Conservation (phyloP, 2,329 filamentous ascomycete species). For the Neonectria sp. region DNA sequence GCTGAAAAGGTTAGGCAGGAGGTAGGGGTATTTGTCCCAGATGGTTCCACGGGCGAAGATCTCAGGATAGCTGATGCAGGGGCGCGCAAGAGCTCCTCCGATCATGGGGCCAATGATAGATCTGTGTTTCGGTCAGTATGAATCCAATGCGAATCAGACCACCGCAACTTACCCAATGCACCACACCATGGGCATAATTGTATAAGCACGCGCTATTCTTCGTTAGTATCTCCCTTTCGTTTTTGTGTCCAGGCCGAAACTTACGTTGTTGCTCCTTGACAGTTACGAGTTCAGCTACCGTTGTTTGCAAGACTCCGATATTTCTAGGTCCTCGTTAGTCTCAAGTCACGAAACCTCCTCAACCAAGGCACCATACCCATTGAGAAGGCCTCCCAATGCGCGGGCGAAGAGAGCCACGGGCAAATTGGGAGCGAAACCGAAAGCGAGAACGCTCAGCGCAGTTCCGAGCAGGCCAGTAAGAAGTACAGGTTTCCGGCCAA, state of each 20-base stretch:
- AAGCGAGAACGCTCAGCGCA: conserved; percentile 91
- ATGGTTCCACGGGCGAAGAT: conserved; percentile 81
- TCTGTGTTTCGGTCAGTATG: conserved; percentile 60
- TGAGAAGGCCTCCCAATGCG: conserved; percentile 90
- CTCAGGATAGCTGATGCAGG: conserved; percentile 84
- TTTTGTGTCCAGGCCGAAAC: conserved; percentile 50
- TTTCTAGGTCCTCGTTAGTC: conserved; percentile 70
- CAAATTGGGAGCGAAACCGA: conserved; percentile 90
- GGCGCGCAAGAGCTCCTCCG: conserved; percentile 90
- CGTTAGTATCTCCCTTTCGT: conserved; percentile 44
- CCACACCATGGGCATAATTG: conserved; percentile 99
- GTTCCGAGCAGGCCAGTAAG: conserved; percentile 92
- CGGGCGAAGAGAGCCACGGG: conserved; percentile 88
- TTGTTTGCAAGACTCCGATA: conserved; percentile 95
- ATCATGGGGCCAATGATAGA: conserved; percentile 95
- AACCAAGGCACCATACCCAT: conserved; percentile 77
- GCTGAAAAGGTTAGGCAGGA: conserved; percentile 93
- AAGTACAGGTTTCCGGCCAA: conserved; percentile 94
- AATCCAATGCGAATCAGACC: conserved; percentile 1
- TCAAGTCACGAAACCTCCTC: conserved; percentile 23
- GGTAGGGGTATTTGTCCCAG: conserved; percentile 90
- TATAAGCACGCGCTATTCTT: conserved; percentile 84
- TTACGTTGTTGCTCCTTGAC: conserved; percentile 92
- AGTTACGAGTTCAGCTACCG: conserved; percentile 93
- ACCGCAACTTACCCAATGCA: conserved; percentile 80